Percentiles rank a stretch among this genome's conserved stretches.
Conservation (phyloP, 106 monocot genomes). For the Dendrobium huoshanense region DNA sequence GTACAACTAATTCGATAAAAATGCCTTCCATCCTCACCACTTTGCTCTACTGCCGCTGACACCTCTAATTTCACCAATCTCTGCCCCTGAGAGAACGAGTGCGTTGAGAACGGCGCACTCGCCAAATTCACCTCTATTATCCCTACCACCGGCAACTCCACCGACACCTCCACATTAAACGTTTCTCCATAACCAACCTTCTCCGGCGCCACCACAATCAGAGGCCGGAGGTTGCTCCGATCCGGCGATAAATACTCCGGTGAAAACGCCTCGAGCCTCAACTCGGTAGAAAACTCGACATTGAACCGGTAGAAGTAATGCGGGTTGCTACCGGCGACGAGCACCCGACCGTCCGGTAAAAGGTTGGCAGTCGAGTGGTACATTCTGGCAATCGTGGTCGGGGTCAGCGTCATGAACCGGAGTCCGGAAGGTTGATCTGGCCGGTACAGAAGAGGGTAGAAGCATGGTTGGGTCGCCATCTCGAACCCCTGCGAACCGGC, state of each 20-base stretch:
- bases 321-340: conserved; percentile 59
- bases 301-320: conserved; percentile 56
- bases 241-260: conserved; percentile 52
- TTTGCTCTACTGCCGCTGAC: conserved; percentile 26
- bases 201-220: conserved; percentile 4
- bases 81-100: conserved; percentile 63
- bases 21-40: background rate
- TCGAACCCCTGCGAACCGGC: conserved; percentile 55
- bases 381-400: conserved; percentile 42
- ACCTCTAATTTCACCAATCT: conserved; percentile 29
- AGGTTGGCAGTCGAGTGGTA: conserved; percentile 66
- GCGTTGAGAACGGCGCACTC: conserved; percentile 54
- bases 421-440: conserved; percentile 44
- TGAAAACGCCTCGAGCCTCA: conserved; percentile 61
- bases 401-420: conserved; percentile 55
- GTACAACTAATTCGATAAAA: conserved; percentile 33
- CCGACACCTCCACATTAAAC: conserved; percentile 25
- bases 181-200: conserved; percentile 19
- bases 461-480: conserved; percentile 33
- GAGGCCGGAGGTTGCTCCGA: conserved; percentile 33
- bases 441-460: conserved; percentile 61
- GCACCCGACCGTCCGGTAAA: conserved; percentile 43
- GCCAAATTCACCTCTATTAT: conserved; percentile 41
- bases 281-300: conserved; percentile 50
- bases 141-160: conserved; percentile 38